A percentile compares a stretch with the other conserved stretches of the same genome.
phyloP scores from a whole-genome alignment of 768 basidiomycete species.

The Terana coerulea region DNA sequence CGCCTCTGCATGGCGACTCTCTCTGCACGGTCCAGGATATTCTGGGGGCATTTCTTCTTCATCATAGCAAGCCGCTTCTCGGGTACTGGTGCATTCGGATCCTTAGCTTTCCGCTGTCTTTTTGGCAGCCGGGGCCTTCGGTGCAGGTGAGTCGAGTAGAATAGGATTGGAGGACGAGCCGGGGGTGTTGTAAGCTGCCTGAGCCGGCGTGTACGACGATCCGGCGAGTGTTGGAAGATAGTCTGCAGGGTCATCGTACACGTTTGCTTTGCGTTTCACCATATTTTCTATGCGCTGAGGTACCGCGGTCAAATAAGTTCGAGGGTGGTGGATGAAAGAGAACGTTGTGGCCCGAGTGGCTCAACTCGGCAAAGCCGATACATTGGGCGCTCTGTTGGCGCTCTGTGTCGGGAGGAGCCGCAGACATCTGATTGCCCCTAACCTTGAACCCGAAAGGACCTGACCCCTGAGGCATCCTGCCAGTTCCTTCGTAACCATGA shows the following conservation, averaged over 20 bases:
- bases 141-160: conserved; percentile 7
- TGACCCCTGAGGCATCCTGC: too few species aligned
- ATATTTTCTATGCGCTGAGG: too few species aligned
- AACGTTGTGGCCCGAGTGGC: too few species aligned
- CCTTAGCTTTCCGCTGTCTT: conserved; percentile 14
- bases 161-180: conserved; percentile 15
- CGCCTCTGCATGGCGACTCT: conserved; percentile 34
- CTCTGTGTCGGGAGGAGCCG: too few species aligned
- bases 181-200: background rate
- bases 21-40: conserved; percentile 32
- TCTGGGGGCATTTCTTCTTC: conserved; percentile 34
- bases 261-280: conserved; percentile 5
- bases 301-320: too few species aligned
- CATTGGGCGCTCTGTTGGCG: too few species aligned
- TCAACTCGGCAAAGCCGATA: too few species aligned
- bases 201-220: background rate
- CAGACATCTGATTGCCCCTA: too few species aligned
- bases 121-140: conserved; percentile 20
- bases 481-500: too few species aligned
- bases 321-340: too few species aligned
- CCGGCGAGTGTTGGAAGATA: background rate
- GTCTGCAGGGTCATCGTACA: background rate
- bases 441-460: too few species aligned
- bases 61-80: conserved; percentile 34
- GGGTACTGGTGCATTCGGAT: conserved; percentile 23